A percentile compares a stretch with the other conserved stretches of the same genome.
phyloP scores from a whole-genome alignment of 768 basidiomycete genomes.

The Paxillus rubicundulus region DNA sequence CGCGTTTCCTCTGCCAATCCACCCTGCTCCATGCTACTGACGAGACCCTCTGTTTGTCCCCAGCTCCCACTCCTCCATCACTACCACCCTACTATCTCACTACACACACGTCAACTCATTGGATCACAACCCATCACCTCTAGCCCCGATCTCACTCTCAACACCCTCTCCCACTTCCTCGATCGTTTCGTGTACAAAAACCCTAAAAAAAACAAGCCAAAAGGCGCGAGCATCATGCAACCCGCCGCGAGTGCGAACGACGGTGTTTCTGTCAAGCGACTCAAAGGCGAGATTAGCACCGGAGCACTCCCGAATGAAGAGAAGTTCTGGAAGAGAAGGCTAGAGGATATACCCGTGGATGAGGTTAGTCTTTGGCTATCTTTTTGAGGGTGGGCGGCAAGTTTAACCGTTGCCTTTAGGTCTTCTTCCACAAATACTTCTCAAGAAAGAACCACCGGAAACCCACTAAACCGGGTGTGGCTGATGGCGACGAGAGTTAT shows the following conservation, averaged over 20 bases:
- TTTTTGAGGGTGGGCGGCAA: background rate
- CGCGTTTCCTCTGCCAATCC: background rate
- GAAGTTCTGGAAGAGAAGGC: conserved; percentile 66
- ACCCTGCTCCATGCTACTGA: background rate
- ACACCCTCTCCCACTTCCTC: conserved; percentile 92
- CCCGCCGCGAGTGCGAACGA: conserved; percentile 73
- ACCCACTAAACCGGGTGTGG: conserved; percentile 44
- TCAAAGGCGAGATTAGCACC: conserved; percentile 54
- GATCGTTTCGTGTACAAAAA: conserved; percentile 98
- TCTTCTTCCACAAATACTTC: conserved; percentile 93
- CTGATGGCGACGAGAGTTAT: conserved; percentile 32
- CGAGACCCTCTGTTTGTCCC: background rate
- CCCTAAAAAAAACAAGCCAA: conserved; percentile 70
- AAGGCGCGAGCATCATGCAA: conserved; percentile 94
- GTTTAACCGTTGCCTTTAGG: conserved; percentile 35
- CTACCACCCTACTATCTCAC: conserved; percentile 86
- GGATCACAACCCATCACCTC: conserved; percentile 70
- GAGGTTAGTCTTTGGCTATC: conserved; percentile 53
- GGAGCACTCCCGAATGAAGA: conserved; percentile 66
- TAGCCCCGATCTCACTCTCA: conserved; percentile 83
- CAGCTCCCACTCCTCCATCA: conserved; percentile 80
- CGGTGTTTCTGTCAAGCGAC: conserved; percentile 64
- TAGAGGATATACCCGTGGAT: conserved; percentile 79
- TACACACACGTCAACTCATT: conserved; percentile 84
- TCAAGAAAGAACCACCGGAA: conserved; percentile 61